A percentile compares a stretch with the other conserved stretches of the same genome.
These are phyloP conservation scores for Nicotiana knightiana DNA, from an alignment of 257 asterid genomes.

Conservation along the genomic window DNA sequence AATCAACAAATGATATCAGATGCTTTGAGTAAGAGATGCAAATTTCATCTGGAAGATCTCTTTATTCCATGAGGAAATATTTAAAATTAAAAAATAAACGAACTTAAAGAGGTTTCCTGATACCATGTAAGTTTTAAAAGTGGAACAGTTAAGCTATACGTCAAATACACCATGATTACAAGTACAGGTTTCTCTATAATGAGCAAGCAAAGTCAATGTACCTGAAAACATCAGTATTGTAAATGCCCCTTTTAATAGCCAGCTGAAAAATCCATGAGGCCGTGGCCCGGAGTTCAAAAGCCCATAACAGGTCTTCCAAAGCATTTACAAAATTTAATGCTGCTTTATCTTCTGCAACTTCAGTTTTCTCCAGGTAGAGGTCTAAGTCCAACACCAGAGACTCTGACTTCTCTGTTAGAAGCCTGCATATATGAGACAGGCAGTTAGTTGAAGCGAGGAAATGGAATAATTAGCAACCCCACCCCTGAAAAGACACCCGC, in stretches of 20 bases:
- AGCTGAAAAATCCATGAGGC: constrained; percentile 90
- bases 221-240: constrained; percentile 65
- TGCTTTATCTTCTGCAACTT: constrained; percentile 67
- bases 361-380: constrained; percentile 53
- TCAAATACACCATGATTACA: not conserved
- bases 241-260: constrained; percentile 78
- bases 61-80: not conserved
- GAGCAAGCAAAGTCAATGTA: constrained; percentile 16
- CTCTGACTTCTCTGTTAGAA: constrained; percentile 59
- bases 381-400: constrained; percentile 66
- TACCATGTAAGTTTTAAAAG: not conserved
- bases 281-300: constrained; percentile 87
- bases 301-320: constrained; percentile 90
- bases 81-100: not conserved
- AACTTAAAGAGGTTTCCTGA: not conserved
- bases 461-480: not conserved
- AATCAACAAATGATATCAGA: not conserved
- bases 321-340: constrained; percentile 90
- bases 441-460: constrained; percentile 17
- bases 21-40: not conserved
- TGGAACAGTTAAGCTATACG: not conserved
- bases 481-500: not conserved
- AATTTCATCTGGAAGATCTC: constrained; percentile 5
- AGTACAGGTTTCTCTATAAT: not conserved
- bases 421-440: constrained; percentile 40